A percentile compares a stretch with the other conserved stretches of the same genome.
These are phyloP conservation scores for Claviceps sp. DNA, from an alignment of 2,329 filamentous ascomycete genomes.

Conservation along the genomic window DNA sequence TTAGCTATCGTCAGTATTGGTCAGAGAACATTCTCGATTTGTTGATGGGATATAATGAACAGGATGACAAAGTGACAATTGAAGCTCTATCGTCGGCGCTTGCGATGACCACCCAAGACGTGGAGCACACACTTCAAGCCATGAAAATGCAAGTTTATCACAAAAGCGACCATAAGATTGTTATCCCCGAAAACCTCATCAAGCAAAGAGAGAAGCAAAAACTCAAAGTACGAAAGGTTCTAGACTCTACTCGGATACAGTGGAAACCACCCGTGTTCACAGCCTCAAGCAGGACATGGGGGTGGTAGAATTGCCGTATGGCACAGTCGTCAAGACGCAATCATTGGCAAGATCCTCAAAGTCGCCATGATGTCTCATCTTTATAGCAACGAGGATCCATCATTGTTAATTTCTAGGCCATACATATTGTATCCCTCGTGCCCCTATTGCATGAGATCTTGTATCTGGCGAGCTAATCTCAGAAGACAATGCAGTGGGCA, in stretches of 20 bases:
- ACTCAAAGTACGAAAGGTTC: constrained; percentile 59
- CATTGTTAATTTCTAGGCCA: not conserved
- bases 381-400: not conserved
- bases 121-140: constrained; percentile 86
- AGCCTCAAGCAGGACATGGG: constrained; percentile 83
- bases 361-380: not conserved
- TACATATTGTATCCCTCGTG: not conserved
- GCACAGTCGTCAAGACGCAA: not conserved
- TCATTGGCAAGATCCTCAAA: not conserved
- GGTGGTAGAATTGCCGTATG: constrained; percentile 48
- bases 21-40: constrained; percentile 86
- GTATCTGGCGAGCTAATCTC: not conserved
- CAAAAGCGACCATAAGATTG: constrained; percentile 92
- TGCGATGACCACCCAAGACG: constrained; percentile 95
- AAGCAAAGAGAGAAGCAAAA: constrained; percentile 69
- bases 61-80: constrained; percentile 63
- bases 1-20: constrained; percentile 97
- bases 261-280: constrained; percentile 97
- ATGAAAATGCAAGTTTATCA: constrained; percentile 92
- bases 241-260: constrained; percentile 66
- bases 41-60: constrained; percentile 58
- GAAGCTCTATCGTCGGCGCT: constrained; percentile 67
- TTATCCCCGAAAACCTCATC: constrained; percentile 74
- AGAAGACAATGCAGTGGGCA: not conserved
- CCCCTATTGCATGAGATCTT: not conserved